phyloP scores from a whole-genome alignment of 495 filamentous ascomycete genomes.

The Stereocaulon alpinum region DNA sequence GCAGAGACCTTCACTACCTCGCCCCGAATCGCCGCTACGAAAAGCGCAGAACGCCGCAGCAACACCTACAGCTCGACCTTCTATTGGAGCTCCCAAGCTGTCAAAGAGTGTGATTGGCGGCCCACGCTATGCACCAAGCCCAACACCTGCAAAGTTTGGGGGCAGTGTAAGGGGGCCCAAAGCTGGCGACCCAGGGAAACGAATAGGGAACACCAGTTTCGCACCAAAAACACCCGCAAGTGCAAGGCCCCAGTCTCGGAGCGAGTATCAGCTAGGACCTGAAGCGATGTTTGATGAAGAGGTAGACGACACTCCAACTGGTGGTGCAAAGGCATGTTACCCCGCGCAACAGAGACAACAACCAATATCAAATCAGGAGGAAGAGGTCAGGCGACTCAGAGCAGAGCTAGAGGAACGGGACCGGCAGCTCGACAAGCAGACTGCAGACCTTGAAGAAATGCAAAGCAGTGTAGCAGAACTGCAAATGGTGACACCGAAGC shows the following conservation, averaged over 20 bases:
- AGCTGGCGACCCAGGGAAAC: conserved; percentile 51
- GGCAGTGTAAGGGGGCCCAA: conserved; percentile 44
- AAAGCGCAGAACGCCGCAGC: conserved; percentile 34
- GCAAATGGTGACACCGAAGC: conserved; percentile 38
- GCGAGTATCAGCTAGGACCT: conserved; percentile 37
- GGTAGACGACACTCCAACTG: conserved; percentile 46
- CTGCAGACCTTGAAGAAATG: conserved; percentile 72
- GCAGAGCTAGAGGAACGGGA: conserved; percentile 75
- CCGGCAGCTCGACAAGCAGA: conserved; percentile 76
- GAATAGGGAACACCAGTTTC: conserved; percentile 27
- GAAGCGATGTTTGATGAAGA: conserved; percentile 36
- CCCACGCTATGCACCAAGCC: conserved; percentile 50
- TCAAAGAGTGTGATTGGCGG: conserved; percentile 32
- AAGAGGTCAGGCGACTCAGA: conserved; percentile 55
- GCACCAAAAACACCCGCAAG: conserved; percentile 35
- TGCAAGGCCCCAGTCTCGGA: conserved; percentile 31
- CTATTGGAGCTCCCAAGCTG: conserved; percentile 39
- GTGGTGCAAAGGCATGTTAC: conserved; percentile 39
- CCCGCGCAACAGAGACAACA: conserved; percentile 36
- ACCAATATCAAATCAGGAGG: conserved; percentile 44
- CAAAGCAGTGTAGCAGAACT: conserved; percentile 66
- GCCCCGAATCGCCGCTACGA: conserved; percentile 73
- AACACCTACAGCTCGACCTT: conserved; percentile 44
- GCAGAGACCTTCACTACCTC: conserved; percentile 66
- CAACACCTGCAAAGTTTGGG: conserved; percentile 54